These are phyloP conservation scores for Discostella pseudostelligera DNA, from an alignment of 108 stramenopile species.

Conservation along the genomic window DNA sequence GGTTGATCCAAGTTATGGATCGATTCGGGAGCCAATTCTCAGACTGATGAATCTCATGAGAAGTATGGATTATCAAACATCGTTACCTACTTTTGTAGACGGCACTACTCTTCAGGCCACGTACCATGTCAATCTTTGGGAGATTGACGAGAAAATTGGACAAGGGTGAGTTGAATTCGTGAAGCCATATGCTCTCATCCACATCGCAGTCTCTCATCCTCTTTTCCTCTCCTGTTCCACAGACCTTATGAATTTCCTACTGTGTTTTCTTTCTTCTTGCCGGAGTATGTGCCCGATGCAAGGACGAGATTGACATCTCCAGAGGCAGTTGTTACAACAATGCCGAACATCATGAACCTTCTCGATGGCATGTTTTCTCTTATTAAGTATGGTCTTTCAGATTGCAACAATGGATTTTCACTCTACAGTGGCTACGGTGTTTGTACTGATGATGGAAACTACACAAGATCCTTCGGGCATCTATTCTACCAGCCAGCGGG, in stretches of 20 bases:
- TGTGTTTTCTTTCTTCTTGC: constrained; percentile 57
- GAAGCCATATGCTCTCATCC: neutral
- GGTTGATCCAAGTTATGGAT: constrained; percentile 60
- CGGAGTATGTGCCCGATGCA: constrained; percentile 45
- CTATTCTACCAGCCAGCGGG: constrained; percentile 22
- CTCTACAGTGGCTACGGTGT: constrained; percentile 20
- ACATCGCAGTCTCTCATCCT: neutral
- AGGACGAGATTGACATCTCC: constrained; percentile 46
- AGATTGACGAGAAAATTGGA: constrained; percentile 46
- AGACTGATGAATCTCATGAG: constrained; percentile 56
- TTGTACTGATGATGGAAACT: constrained; percentile 30
- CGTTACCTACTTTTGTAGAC: constrained; percentile 16
- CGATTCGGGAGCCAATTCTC: constrained; percentile 62
- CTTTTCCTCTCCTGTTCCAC: neutral
- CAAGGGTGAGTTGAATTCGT: constrained; percentile 10
- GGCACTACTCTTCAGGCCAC: constrained; percentile 32
- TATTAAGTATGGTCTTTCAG: constrained; percentile 52
- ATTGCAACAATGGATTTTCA: constrained; percentile 47
- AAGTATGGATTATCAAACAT: constrained; percentile 51
- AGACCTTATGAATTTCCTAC: constrained; percentile 44
- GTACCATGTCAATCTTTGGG: constrained; percentile 24
- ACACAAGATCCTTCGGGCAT: constrained; percentile 25
- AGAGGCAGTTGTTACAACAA: constrained; percentile 46
- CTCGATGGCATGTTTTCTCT: constrained; percentile 53
- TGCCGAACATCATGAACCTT: constrained; percentile 39